A percentile compares a stretch with the other conserved stretches of the same genome.
Evolutionary conservation across 768 basidiomycete species (phyloP).

Genomic region (Hydnomerulius pinastri): DNA sequence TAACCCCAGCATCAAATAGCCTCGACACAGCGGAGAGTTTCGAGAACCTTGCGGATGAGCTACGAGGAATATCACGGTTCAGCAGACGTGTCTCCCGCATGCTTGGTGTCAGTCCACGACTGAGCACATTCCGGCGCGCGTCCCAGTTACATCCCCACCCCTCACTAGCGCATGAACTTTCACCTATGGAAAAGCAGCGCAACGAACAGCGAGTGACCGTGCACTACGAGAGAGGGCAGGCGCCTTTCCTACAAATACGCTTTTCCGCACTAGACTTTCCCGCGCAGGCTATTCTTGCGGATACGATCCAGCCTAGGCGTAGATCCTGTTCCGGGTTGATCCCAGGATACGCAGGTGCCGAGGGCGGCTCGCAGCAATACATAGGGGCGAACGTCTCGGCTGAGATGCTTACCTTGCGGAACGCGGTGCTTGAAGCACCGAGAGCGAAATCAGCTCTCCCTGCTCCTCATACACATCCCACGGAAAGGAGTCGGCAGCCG

Average conservation of each 20-base stretch:
- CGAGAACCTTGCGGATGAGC: constrained; percentile 43
- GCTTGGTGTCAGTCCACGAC: constrained; percentile 56
- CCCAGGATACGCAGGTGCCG: background rate
- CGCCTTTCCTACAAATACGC: constrained; percentile 56
- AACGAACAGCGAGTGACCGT: constrained; percentile 52
- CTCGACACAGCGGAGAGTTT: constrained; percentile 59
- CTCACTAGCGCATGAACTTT: constrained; percentile 5
- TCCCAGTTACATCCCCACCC: constrained; percentile 39
- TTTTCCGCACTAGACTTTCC: constrained; percentile 53
- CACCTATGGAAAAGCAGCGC: constrained; percentile 4
- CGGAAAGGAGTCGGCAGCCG: constrained; percentile 17
- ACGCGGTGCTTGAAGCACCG: constrained; percentile 4
- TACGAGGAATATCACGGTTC: constrained; percentile 23
- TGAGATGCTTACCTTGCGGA: constrained; percentile 11
- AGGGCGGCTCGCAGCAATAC: constrained; percentile 1
- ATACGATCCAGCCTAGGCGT: constrained; percentile 15
- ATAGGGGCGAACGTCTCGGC: constrained; percentile 4
- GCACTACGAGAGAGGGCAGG: constrained; percentile 40
- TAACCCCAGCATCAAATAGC: constrained; percentile 31
- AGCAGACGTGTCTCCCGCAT: constrained; percentile 38
- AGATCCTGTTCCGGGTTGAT: constrained; percentile 14
- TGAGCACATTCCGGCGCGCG: constrained; percentile 56
- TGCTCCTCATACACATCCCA: background rate
- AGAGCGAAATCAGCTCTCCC: constrained; percentile 15
- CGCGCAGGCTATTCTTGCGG: constrained; percentile 15